Evolutionary conservation across 1,284 basidiomycete genomes (phyloP), one percentile per base, ranked within the genome.

Genomic region (Butyriboletus appendiculatus): DNA sequence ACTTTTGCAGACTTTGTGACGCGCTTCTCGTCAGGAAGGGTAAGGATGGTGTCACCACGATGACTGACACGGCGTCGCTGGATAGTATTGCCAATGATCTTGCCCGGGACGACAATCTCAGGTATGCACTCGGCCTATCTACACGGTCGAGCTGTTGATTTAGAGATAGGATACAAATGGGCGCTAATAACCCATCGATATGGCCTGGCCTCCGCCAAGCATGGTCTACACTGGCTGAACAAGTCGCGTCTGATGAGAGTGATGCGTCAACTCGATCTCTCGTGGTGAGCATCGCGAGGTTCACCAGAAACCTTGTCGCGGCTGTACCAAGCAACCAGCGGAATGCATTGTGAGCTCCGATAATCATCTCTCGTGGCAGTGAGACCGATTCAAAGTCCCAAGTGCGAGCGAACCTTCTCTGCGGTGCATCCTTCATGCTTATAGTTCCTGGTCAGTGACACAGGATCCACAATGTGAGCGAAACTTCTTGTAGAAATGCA

Each of bases 261-360:
- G 69, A 71, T 37, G 61, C 65, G 4, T 62, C 60, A 20, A 67
- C 78, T 16, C 71, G 69, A 44, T 53, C 59, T 0, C 67, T 85
- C 4, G 76, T 76, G 47, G 69, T 75, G 16, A 79, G 75, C 59
- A 61, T 89, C n/a, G 84, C 84, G 5, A 85, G 80, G 59, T 87
- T 92, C 62, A 91, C 88, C 6, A 80, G 90, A 56, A 92, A 92
- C 67, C 72, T 92, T 14, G 84, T 87, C 30, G 88, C 88, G 14
- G 84, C 80, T 14, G 81, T 84, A 24, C 76, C 82, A 14, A 62
- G 67, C 20, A 92, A 91, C 69, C 90, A 92, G 65, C 63, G 69
- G 48, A 75, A 72, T 57, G 84, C 84, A 46, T 88, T 81, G 90
- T 92, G 62, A 74, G 88, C 75, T 33, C 18, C 24, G 30, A 52